Evolutionary conservation across 202 grass and related monocot species (phyloP).

Genomic region (Zizania palustris): DNA sequence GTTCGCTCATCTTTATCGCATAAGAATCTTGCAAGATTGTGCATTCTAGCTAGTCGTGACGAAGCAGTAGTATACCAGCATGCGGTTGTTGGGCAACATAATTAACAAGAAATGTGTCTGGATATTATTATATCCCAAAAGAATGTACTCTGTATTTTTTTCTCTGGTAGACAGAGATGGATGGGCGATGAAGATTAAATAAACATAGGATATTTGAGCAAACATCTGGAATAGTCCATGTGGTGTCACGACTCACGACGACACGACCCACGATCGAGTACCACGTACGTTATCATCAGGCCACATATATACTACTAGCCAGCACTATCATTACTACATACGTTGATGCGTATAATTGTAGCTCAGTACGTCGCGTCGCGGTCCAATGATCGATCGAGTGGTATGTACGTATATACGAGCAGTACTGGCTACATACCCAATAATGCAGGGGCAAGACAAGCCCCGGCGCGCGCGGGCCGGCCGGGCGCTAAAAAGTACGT

Average conservation of each 20-base stretch:
- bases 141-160: too few relatives aligned
- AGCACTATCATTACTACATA: not conserved
- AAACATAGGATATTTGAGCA: not conserved
- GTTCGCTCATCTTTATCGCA: conserved; percentile 17
- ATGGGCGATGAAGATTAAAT: too few relatives aligned
- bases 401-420: not conserved
- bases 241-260: not conserved
- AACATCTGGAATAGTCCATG: not conserved
- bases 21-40: conserved; percentile 24
- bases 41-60: not conserved
- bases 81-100: not conserved
- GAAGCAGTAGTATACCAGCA: not conserved
- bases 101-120: too few relatives aligned
- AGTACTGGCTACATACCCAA: not conserved
- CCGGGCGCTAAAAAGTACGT: conserved; percentile 20
- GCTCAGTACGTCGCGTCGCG: not conserved
- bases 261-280: not conserved
- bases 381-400: not conserved
- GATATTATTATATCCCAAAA: too few relatives aligned
- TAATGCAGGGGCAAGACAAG: conserved; percentile 8
- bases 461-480: conserved; percentile 8
- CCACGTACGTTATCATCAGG: not conserved
- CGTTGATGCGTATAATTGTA: not conserved
- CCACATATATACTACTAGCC: not conserved
- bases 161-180: too few relatives aligned